These are phyloP conservation scores for Phytophthora pluvialis DNA, from an alignment of 352 stramenopile genomes.

Conservation along the genomic window DNA sequence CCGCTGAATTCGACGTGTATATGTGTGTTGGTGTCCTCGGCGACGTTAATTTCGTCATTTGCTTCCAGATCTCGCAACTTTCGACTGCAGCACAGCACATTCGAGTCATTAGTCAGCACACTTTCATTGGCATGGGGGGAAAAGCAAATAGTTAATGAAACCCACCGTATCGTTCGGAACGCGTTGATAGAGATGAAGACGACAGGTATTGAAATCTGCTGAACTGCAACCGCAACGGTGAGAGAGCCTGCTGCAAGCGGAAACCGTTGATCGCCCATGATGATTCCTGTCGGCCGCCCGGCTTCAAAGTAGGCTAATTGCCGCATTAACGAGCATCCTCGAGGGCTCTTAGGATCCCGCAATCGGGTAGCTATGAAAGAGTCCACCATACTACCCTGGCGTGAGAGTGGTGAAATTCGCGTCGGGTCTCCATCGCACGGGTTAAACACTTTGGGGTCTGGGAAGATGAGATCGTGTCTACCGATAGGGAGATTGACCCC, in stretches of 20 bases:
- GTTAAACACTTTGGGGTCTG: slow-evolving; percentile 33
- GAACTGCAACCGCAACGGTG: slow-evolving; percentile 22
- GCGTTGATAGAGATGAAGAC: slow-evolving; percentile 54
- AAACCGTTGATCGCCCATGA: slow-evolving; percentile 52
- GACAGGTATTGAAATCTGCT: slow-evolving; percentile 48
- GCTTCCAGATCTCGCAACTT: slow-evolving; percentile 30
- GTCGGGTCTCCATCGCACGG: slow-evolving; percentile 43
- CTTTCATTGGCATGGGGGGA: not conserved
- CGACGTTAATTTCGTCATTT: slow-evolving; percentile 13
- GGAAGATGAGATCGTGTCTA: slow-evolving; percentile 47
- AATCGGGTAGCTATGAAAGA: slow-evolving; percentile 40
- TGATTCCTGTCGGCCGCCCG: slow-evolving; percentile 45
- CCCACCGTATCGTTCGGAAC: slow-evolving; percentile 38
- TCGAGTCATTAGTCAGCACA: not conserved
- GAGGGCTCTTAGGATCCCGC: slow-evolving; percentile 21
- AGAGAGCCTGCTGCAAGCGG: slow-evolving; percentile 24
- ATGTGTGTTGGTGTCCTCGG: slow-evolving; percentile 34
- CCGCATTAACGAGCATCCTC: slow-evolving; percentile 41
- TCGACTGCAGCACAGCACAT: slow-evolving; percentile 16
- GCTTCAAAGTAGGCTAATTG: slow-evolving; percentile 56
- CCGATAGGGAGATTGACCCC: slow-evolving; percentile 48
- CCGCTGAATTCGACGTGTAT: slow-evolving; percentile 68
- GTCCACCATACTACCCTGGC: slow-evolving; percentile 20
- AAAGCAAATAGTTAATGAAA: not conserved
- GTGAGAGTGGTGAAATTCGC: slow-evolving; percentile 27